Evolutionary conservation across 2,329 filamentous ascomycete genomes (phyloP).

Genomic region (Ceratocystis cacaofunesta): DNA sequence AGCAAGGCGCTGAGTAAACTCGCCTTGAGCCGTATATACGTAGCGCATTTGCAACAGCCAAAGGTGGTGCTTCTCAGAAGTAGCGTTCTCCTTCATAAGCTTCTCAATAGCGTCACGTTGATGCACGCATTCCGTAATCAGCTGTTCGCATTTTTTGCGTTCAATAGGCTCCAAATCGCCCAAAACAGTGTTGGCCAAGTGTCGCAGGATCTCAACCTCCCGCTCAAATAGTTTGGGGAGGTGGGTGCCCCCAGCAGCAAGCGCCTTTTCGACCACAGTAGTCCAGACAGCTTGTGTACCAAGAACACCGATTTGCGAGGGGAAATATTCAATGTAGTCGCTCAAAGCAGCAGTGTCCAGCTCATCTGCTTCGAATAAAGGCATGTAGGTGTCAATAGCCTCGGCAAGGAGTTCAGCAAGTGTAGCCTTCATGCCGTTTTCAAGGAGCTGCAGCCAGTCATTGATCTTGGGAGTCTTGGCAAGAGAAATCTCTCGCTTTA

Average conservation of each 20-base stretch:
- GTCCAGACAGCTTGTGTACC: conserved; percentile 93
- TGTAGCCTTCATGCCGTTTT: conserved; percentile 85
- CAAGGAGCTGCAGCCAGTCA: conserved; percentile 90
- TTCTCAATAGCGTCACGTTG: conserved; percentile 89
- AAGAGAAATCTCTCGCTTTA: conserved; percentile 85
- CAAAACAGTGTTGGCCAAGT: conserved; percentile 78
- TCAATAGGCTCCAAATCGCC: conserved; percentile 75
- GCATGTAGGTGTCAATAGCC: conserved; percentile 66
- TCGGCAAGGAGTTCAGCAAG: conserved; percentile 81
- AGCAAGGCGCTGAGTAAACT: conserved; percentile 65
- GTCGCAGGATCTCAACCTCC: conserved; percentile 68
- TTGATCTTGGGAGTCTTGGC: conserved; percentile 94
- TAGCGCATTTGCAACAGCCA: conserved; percentile 98
- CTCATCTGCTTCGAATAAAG: conserved; percentile 56
- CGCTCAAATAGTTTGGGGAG: conserved; percentile 60
- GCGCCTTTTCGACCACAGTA: conserved; percentile 62
- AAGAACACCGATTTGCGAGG: conserved; percentile 88
- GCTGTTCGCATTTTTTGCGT: conserved; percentile 92
- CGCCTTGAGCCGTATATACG: conserved; percentile 63
- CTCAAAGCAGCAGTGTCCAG: conserved; percentile 59
- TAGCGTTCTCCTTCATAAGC: conserved; percentile 61
- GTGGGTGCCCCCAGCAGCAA: conserved; percentile 55
- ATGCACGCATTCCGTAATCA: conserved; percentile 97
- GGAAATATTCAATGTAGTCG: conserved; percentile 69
- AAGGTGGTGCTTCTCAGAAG: conserved; percentile 62